A percentile compares a stretch with the other conserved stretches of the same genome.
phyloP scores from a whole-genome alignment of 2,329 filamentous ascomycete genomes.

The Alternaria tenuissima region DNA sequence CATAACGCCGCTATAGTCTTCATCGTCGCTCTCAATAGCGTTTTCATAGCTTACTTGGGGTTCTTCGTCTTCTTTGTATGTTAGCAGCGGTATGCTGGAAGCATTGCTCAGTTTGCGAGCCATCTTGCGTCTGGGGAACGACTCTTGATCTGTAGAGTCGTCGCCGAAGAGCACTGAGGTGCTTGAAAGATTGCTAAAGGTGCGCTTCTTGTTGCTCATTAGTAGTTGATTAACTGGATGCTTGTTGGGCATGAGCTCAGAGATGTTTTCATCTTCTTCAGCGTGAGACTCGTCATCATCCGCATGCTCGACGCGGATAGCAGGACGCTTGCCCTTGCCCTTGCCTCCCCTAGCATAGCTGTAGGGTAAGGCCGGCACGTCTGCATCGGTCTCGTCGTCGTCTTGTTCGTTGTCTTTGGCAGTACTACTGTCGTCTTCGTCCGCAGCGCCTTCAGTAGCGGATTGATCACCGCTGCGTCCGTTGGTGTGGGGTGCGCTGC shows the following conservation, averaged over 20 bases:
- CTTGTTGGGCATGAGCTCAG: conserved; percentile 35
- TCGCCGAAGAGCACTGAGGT: conserved; percentile 50
- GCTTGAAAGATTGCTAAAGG: conserved; percentile 51
- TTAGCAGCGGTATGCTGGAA: conserved; percentile 44
- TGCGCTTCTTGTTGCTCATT: conserved; percentile 49
- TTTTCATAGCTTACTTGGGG: conserved; percentile 40
- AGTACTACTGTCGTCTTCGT: conserved; percentile 47
- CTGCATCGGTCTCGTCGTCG: conserved; percentile 49
- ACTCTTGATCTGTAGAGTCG: conserved; percentile 39
- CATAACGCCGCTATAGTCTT: conserved; percentile 76
- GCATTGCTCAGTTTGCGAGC: conserved; percentile 48
- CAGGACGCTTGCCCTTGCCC: conserved; percentile 48
- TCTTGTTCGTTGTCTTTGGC: conserved; percentile 37
- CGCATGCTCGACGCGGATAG: conserved; percentile 47
- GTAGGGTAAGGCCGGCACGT: conserved; percentile 45
- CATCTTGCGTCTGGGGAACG: conserved; percentile 51
- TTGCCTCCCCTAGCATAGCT: conserved; percentile 44
- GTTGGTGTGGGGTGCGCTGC: conserved; percentile 32
- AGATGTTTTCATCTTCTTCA: conserved; percentile 44
- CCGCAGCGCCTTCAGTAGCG: conserved; percentile 38
- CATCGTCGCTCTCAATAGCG: conserved; percentile 51
- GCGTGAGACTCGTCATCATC: conserved; percentile 41
- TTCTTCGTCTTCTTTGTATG: conserved; percentile 42
- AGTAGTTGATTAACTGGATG: conserved; percentile 39
- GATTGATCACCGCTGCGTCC: conserved; percentile 39